A percentile compares a stretch with the other conserved stretches of the same genome.
These are phyloP conservation scores for Lecanoromycetidae sp. DNA, from an alignment of 2,329 filamentous ascomycete species.

Conservation along the genomic window DNA sequence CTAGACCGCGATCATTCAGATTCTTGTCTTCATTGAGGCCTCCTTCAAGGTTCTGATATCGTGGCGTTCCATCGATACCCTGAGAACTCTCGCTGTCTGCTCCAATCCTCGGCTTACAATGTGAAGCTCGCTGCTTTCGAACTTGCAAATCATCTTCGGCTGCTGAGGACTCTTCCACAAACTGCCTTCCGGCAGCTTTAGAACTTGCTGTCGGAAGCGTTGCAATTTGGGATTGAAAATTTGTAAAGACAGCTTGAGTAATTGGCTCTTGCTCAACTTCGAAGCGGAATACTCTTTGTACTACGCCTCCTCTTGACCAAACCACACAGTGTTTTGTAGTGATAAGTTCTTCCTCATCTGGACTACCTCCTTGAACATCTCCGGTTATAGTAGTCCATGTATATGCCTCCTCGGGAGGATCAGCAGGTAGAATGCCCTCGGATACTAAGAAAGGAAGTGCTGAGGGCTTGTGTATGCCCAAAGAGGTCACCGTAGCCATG, in stretches of 20 bases:
- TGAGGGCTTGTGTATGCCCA: slow-evolving; percentile 80
- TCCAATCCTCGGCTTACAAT: background rate
- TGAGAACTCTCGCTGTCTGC: background rate
- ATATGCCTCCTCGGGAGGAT: slow-evolving; percentile 56
- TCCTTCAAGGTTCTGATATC: background rate
- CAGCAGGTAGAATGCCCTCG: slow-evolving; percentile 60
- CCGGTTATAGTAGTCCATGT: slow-evolving; percentile 56
- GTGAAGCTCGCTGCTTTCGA: slow-evolving; percentile 2
- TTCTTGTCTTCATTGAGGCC: background rate
- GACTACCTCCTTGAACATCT: slow-evolving; percentile 29
- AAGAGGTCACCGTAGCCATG: slow-evolving; percentile 85
- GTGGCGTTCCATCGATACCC: background rate
- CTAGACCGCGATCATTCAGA: slow-evolving; percentile 48
- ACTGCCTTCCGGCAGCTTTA: no score
- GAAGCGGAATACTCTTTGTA: slow-evolving; percentile 78
- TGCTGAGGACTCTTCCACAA: background rate
- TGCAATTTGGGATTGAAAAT: slow-evolving; percentile 42
- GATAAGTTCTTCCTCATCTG: slow-evolving; percentile 65
- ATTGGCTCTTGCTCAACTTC: slow-evolving; percentile 76
- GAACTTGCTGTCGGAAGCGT: background rate
- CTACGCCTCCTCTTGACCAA: slow-evolving; percentile 76
- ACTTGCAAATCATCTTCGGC: slow-evolving; percentile 18
- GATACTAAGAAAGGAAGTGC: slow-evolving; percentile 71
- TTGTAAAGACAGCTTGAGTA: slow-evolving; percentile 72
- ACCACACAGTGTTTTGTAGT: slow-evolving; percentile 64